Conservation (phyloP, 129 eudicot genomes). For the Erigeron canadensis region DNA sequence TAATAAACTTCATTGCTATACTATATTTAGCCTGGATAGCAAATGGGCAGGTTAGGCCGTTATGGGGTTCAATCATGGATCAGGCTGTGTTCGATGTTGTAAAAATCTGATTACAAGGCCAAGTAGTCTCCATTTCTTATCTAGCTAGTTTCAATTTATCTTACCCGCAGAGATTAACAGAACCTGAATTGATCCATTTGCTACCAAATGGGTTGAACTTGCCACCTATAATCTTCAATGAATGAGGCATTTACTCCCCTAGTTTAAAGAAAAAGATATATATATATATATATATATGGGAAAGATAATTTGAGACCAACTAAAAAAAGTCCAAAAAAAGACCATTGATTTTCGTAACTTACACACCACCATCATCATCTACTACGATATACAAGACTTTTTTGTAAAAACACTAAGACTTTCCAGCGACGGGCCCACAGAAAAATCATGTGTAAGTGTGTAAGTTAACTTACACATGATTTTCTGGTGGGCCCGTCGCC, state of each 20-base stretch:
- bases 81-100: too few species aligned
- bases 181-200: background rate
- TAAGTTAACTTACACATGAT: too few species aligned
- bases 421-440: too few species aligned
- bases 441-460: too few species aligned
- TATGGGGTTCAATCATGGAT: background rate
- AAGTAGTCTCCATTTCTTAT: background rate
- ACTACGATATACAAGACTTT: too few species aligned
- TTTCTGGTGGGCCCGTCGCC: too few species aligned
- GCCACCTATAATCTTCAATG: background rate
- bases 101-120: background rate
- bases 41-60: background rate
- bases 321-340: too few species aligned
- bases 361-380: too few species aligned
- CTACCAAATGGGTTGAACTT: background rate
- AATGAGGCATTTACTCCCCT: conserved; percentile 8
- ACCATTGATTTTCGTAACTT: too few species aligned
- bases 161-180: background rate
- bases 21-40: background rate
- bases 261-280: background rate
- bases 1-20: conserved; percentile 8
- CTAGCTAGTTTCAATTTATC: background rate
- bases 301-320: too few species aligned
- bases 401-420: too few species aligned
- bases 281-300: too few species aligned